These are phyloP conservation scores for Cercophora scortea DNA, from an alignment of 495 filamentous ascomycete genomes.

Conservation along the genomic window DNA sequence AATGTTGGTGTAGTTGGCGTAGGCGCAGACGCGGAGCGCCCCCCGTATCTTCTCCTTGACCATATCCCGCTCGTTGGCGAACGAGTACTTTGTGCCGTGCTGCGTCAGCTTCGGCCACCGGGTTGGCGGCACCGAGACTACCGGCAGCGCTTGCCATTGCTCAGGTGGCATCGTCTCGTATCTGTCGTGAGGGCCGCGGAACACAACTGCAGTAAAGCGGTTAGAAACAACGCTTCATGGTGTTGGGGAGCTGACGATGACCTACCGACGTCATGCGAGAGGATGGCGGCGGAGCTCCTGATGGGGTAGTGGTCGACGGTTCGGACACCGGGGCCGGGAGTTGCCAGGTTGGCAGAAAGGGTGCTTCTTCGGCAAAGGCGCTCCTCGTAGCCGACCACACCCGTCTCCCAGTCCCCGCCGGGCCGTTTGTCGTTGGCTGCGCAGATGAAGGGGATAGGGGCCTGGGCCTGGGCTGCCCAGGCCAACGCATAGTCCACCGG, in stretches of 20 bases:
- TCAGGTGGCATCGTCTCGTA: slow-evolving; percentile 38
- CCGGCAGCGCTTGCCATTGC: slow-evolving; percentile 46
- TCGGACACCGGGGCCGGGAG: slow-evolving; percentile 36
- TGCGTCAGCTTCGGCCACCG: slow-evolving; percentile 63
- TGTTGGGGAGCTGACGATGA: not conserved
- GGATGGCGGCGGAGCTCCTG: slow-evolving; percentile 55
- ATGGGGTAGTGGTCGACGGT: slow-evolving; percentile 57
- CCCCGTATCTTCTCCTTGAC: slow-evolving; percentile 65
- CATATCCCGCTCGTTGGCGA: slow-evolving; percentile 57
- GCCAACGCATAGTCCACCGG: slow-evolving; percentile 61
- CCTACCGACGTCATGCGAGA: slow-evolving; percentile 55
- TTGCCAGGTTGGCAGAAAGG: slow-evolving; percentile 54
- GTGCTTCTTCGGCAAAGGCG: slow-evolving; percentile 64
- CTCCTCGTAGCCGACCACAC: slow-evolving; percentile 61
- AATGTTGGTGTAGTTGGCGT: slow-evolving; percentile 48
- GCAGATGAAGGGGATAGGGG: slow-evolving; percentile 58
- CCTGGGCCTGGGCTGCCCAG: slow-evolving; percentile 37
- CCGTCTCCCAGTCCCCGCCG: slow-evolving; percentile 72
- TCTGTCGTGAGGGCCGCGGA: slow-evolving; percentile 38
- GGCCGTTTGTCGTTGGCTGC: slow-evolving; percentile 67
- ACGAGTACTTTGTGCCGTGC: slow-evolving; percentile 57
- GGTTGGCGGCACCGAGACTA: slow-evolving; percentile 64
- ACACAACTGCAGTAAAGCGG: slow-evolving; percentile 26
- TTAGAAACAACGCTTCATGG: not conserved
- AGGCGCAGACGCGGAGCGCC: slow-evolving; percentile 58